Conservation (phyloP, 352 stramenopile genomes). For the Phytophthora europaea region DNA sequence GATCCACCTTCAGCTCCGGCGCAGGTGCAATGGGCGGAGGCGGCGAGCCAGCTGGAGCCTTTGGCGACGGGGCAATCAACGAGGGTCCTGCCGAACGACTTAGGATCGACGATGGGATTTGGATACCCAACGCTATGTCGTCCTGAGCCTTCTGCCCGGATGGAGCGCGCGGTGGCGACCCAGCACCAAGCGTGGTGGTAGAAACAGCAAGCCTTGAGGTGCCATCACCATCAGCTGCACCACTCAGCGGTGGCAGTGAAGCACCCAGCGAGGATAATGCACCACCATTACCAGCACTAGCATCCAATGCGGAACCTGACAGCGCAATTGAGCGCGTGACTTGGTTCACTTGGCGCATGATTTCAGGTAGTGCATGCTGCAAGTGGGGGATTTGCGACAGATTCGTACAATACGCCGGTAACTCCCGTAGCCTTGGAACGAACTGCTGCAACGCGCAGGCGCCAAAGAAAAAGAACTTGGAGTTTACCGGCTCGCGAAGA, state of each 20-base stretch:
- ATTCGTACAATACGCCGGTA: conserved; percentile 98
- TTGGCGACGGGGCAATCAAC: conserved; percentile 50
- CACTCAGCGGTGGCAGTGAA: conserved; percentile 28
- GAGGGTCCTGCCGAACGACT: conserved; percentile 60
- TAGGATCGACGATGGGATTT: conserved; percentile 55
- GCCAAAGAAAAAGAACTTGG: conserved; percentile 99
- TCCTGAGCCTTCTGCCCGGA: conserved; percentile 37
- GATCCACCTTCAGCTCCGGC: conserved; percentile 75
- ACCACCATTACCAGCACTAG: conserved; percentile 27
- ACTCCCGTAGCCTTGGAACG: conserved; percentile 96
- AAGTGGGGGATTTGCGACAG: conserved; percentile 98
- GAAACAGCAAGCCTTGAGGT: conserved; percentile 31
- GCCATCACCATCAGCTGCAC: conserved; percentile 33
- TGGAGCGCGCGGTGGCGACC: conserved; percentile 18
- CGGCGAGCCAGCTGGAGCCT: conserved; percentile 52
- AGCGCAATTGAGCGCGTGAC: conserved; percentile 73
- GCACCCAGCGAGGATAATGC: conserved; percentile 32
- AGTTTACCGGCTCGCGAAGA: conserved; percentile 96
- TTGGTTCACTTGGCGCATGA: conserved; percentile 91
- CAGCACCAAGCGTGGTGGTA: conserved; percentile 32
- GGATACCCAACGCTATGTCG: conserved; percentile 42
- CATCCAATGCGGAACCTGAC: conserved; percentile 47
- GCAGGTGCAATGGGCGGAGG: conserved; percentile 55
- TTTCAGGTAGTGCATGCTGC: conserved; percentile 93
- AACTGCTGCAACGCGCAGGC: conserved; percentile 99